These are phyloP conservation scores for Aspergillus novoparasiticus DNA, from an alignment of 2,329 filamentous ascomycete species.

Conservation along the genomic window DNA sequence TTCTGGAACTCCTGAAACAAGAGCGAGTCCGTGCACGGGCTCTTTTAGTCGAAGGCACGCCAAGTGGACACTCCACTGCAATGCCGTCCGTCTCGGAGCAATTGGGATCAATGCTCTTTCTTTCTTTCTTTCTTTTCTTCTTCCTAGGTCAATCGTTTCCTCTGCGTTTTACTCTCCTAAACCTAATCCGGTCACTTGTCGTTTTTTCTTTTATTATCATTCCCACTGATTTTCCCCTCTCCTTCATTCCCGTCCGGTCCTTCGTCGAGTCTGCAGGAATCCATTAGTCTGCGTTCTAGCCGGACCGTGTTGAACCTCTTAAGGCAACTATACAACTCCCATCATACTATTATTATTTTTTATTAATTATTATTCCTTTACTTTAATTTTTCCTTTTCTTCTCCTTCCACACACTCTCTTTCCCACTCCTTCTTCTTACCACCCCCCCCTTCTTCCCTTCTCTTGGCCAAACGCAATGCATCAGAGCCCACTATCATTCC, in stretches of 20 bases:
- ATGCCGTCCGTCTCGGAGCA: neutral
- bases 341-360: neutral
- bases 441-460: neutral
- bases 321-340: neutral
- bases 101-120: neutral
- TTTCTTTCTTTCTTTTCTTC: neutral
- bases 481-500: neutral
- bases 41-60: neutral
- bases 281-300: neutral
- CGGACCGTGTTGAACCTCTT: neutral
- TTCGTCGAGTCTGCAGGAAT: neutral
- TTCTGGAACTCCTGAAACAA: neutral
- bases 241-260: neutral
- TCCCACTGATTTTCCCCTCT: neutral
- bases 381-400: slow-evolving; percentile 7
- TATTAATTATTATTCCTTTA: slow-evolving; percentile 7
- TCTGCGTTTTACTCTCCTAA: neutral
- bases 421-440: neutral
- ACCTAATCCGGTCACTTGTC: neutral
- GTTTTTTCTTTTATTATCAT: neutral
- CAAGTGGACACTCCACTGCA: neutral
- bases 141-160: neutral
- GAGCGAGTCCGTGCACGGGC: neutral
- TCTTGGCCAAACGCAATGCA: slow-evolving; percentile 4
- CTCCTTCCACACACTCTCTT: neutral